Evolutionary conservation across 2,329 filamentous ascomycete genomes (phyloP).

Genomic region (Myrmaecium sp.): DNA sequence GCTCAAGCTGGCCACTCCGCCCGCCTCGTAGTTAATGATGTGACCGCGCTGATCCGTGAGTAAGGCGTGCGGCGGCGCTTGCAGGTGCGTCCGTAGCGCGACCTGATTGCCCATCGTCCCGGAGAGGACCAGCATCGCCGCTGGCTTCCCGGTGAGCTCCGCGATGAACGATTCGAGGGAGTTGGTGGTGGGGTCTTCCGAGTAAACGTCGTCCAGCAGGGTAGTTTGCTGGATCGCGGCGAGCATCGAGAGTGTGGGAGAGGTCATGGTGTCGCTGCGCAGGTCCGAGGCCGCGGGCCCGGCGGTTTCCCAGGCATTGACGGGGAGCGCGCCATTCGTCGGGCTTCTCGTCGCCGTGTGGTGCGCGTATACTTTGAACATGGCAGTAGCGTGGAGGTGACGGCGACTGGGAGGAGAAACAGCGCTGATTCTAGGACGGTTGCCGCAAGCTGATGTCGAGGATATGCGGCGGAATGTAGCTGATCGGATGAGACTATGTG

Average conservation of each 20-base stretch:
- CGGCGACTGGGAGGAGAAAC: too few relatives aligned
- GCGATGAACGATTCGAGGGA: slow-evolving; percentile 61
- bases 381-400: too few relatives aligned
- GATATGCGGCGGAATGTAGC: too few relatives aligned
- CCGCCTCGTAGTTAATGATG: slow-evolving; percentile 53
- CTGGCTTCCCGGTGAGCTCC: slow-evolving; percentile 55
- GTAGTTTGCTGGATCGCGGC: slow-evolving; percentile 57
- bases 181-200: slow-evolving; percentile 63
- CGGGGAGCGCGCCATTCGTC: slow-evolving; percentile 8
- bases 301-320: slow-evolving; percentile 19
- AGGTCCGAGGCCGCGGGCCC: slow-evolving; percentile 40
- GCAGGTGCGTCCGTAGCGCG: slow-evolving; percentile 59
- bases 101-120: slow-evolving; percentile 94
- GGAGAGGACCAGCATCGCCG: slow-evolving; percentile 64
- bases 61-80: slow-evolving; percentile 63
- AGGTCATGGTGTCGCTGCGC: slow-evolving; percentile 27
- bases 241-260: slow-evolving; percentile 50
- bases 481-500: too few relatives aligned
- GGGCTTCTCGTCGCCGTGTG: too few relatives aligned
- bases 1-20: slow-evolving; percentile 51
- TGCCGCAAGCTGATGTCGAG: too few relatives aligned
- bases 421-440: too few relatives aligned
- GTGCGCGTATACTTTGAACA: too few relatives aligned
- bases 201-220: slow-evolving; percentile 69
- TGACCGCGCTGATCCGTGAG: slow-evolving; percentile 67